Conservation (phyloP, 2,329 filamentous ascomycete genomes). For the Bipolaris zeicola region DNA sequence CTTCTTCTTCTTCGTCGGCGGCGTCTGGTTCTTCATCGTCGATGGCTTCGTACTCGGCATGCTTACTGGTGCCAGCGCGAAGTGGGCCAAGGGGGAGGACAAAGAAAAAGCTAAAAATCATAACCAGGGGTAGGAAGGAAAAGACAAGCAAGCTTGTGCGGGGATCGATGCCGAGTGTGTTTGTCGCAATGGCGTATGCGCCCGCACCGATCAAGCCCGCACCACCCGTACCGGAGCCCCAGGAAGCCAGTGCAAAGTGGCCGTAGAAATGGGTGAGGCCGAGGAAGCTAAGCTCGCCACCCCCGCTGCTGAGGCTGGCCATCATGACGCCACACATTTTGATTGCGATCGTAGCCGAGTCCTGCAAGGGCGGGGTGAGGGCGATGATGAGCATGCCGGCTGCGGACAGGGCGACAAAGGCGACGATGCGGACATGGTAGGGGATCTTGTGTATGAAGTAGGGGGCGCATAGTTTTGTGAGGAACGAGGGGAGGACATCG, state of each 20-base stretch:
- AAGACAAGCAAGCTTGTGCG: constrained; percentile 75
- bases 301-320: constrained; percentile 83
- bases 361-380: constrained; percentile 68
- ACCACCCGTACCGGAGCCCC: constrained; percentile 90
- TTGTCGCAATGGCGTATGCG: constrained; percentile 84
- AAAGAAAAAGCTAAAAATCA: constrained; percentile 85
- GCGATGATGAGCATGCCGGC: constrained; percentile 88
- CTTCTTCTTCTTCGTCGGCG: constrained; percentile 27
- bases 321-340: constrained; percentile 85
- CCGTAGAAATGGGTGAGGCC: constrained; percentile 94
- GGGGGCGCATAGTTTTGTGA: constrained; percentile 84
- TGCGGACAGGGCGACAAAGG: constrained; percentile 77
- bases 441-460: constrained; percentile 92
- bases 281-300: constrained; percentile 88
- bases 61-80: constrained; percentile 51
- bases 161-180: constrained; percentile 76
- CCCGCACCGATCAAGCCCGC: constrained; percentile 87
- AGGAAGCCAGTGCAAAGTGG: constrained; percentile 81
- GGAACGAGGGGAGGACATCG: constrained; percentile 87
- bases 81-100: constrained; percentile 74
- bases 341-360: constrained; percentile 66
- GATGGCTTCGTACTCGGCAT: constrained; percentile 61
- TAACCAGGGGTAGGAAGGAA: constrained; percentile 77
- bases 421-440: constrained; percentile 74
- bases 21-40: constrained; percentile 44